Percentiles rank a stretch among this genome's conserved stretches.
These are phyloP conservation scores for Yarrowia sp. DNA, from an alignment of 805 yeast species.

Conservation along the genomic window DNA sequence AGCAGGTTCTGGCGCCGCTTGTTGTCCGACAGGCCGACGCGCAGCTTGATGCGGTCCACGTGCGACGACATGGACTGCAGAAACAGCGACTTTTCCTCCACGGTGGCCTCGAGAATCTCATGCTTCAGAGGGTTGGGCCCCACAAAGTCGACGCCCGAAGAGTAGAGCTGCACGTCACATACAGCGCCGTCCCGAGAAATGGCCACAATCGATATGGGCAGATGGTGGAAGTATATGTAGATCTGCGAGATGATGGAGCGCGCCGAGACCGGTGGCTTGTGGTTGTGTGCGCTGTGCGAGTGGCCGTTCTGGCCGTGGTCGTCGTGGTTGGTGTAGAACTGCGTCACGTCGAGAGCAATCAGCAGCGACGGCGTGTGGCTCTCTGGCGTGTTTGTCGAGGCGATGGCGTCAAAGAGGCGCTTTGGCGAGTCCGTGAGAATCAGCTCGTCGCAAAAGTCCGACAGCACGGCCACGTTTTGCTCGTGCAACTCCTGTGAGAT, in stretches of 20 bases:
- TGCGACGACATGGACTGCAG: slow-evolving; percentile 1
- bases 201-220: slow-evolving; percentile 21
- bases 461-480: not conserved
- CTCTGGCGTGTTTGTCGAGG: slow-evolving; percentile 5
- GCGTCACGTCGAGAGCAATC: slow-evolving; percentile 20
- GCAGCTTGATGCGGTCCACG: slow-evolving; percentile 24
- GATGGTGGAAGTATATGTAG: slow-evolving; percentile 24
- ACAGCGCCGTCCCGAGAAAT: slow-evolving; percentile 8
- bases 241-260: slow-evolving; percentile 22
- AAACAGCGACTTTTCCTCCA: not conserved
- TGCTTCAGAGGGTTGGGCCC: slow-evolving; percentile 24
- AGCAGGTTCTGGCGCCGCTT: slow-evolving; percentile 24
- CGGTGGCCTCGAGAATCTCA: slow-evolving; percentile 5
- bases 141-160: slow-evolving; percentile 23
- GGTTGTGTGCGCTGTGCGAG: not conserved
- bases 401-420: slow-evolving; percentile 7
- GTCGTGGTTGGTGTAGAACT: not conserved
- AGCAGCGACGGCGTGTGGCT: not conserved
- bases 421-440: slow-evolving; percentile 24
- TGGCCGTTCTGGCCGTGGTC: not conserved
- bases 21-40: slow-evolving; percentile 17
- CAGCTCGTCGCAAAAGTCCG: slow-evolving; percentile 5
- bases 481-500: slow-evolving; percentile 10
- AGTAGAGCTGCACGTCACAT: slow-evolving; percentile 17
- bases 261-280: slow-evolving; percentile 13